Percentiles rank a stretch among this genome's conserved stretches.
These are phyloP conservation scores for Neoascochyta sp. DNA, from an alignment of 2,329 filamentous ascomycete genomes.

Conservation along the genomic window DNA sequence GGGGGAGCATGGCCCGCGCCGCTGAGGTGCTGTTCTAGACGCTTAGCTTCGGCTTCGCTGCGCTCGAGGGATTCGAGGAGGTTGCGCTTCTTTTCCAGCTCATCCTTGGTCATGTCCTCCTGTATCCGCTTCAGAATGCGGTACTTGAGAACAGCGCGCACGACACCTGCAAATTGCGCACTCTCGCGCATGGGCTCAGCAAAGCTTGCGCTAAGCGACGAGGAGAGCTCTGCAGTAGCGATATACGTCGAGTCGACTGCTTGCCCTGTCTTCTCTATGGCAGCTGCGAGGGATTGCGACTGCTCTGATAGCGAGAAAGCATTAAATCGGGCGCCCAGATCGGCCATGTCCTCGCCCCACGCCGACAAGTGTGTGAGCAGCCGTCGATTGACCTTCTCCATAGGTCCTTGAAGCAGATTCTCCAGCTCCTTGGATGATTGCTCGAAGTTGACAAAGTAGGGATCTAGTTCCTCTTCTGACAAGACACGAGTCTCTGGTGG, in stretches of 20 bases:
- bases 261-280: slow-evolving; percentile 91
- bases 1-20: slow-evolving; percentile 60
- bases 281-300: slow-evolving; percentile 79
- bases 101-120: slow-evolving; percentile 94
- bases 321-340: slow-evolving; percentile 93
- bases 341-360: slow-evolving; percentile 81
- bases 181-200: slow-evolving; percentile 98
- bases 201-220: slow-evolving; percentile 84
- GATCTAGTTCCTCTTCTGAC: slow-evolving; percentile 86
- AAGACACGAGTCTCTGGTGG: slow-evolving; percentile 73
- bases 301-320: slow-evolving; percentile 94
- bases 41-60: slow-evolving; percentile 86
- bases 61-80: slow-evolving; percentile 85
- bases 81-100: slow-evolving; percentile 79
- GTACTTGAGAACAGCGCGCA: slow-evolving; percentile 83
- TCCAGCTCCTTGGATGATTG: slow-evolving; percentile 89
- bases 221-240: slow-evolving; percentile 85
- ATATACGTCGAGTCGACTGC: slow-evolving; percentile 96
- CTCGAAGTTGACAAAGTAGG: slow-evolving; percentile 94
- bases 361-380: slow-evolving; percentile 81
- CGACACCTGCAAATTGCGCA: slow-evolving; percentile 93
- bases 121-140: slow-evolving; percentile 91
- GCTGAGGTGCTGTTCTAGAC: slow-evolving; percentile 89
- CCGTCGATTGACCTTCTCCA: slow-evolving; percentile 93
- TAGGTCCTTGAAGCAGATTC: slow-evolving; percentile 79